These are phyloP conservation scores for Serendipita sp. DNA, from an alignment of 768 basidiomycete species.

Conservation along the genomic window DNA sequence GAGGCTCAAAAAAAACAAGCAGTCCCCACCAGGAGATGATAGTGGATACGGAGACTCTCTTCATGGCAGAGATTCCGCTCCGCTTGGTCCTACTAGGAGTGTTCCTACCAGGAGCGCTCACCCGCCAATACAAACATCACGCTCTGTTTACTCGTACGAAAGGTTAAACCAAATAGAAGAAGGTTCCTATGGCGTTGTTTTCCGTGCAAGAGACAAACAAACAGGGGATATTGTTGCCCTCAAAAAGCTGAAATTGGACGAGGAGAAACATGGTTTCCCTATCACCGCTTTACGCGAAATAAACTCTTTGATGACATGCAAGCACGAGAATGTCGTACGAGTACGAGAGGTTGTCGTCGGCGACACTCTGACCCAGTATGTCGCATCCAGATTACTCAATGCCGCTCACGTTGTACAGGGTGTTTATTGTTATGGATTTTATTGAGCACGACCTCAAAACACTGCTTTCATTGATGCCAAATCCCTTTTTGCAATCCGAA, in stretches of 20 bases:
- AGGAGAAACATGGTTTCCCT: conserved; percentile 97
- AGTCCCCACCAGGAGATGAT: neutral
- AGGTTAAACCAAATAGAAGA: conserved; percentile 96
- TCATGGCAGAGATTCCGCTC: neutral
- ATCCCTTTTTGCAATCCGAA: conserved; percentile 92
- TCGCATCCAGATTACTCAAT: conserved; percentile 18
- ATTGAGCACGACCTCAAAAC: conserved; percentile 99
- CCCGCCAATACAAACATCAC: conserved; percentile 68
- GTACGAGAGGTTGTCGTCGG: conserved; percentile 96
- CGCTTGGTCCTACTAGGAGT: neutral
- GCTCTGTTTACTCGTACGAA: conserved; percentile 89
- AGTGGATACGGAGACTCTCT: too few species aligned
- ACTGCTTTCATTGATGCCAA: conserved; percentile 84
- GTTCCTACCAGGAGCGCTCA: conserved; percentile 58
- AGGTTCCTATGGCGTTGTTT: conserved; percentile 94
- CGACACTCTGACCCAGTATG: conserved; percentile 96
- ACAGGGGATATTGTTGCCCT: conserved; percentile 92
- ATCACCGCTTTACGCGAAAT: conserved; percentile 92
- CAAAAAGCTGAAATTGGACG: conserved; percentile 95
- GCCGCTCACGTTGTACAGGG: conserved; percentile 30
- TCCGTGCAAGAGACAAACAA: conserved; percentile 86
- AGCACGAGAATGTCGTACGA: conserved; percentile 93
- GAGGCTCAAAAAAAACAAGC: neutral
- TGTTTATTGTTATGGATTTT: conserved; percentile 99
- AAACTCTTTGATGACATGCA: conserved; percentile 88